Evolutionary conservation across 768 basidiomycete genomes (phyloP), one percentile per base, ranked within the genome.

Genomic region (Mycena epipterygia): DNA sequence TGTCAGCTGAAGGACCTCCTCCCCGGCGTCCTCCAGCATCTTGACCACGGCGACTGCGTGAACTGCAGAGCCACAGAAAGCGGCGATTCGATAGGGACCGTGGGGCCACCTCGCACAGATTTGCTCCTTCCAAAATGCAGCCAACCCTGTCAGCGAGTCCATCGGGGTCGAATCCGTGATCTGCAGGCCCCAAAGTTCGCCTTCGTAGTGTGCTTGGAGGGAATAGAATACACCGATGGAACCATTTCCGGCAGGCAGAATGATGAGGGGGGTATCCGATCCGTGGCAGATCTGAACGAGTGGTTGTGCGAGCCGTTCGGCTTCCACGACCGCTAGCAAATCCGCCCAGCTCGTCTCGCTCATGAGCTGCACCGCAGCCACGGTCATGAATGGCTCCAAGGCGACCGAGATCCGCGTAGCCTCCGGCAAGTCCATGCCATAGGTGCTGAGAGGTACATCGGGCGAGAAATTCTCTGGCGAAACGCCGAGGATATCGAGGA

Each of bases 351-450:
- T 78, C 62, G 78, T 58, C 57, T 79, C 77, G 11, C 76, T 75
- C n/a, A 81, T 71, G 25, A 81, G 76, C 63, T 81, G 80, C 57
- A 79, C 46, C 63, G 80, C 77, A 23, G 78, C 74, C 44, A 79
- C 65, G 4, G 68, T 42, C 23, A 79, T 53, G 48, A 77, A 59
- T 9, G 77, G 73, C 14, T 73, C 69, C 39, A 82, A 74, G 3
- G 75, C 76, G 35, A 70, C 70, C 9, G 81, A 76, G 29, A 81
- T 55, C 30, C 75, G 68, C 23, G 76, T 76, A 30, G 81, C 81
- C 25, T 76, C 72, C 17, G 80, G 74, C 16, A 80, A 81, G 66
- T 82, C 81, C 23, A 81, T 66, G 42, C 81, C 81, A 46, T 81
- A 81, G 4, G 76, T 59, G 5, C 76, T 80, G 49, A 81, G 74